These are phyloP conservation scores for Tetrapisispora iriomotensis DNA, from an alignment of 805 yeast species.

Conservation along the genomic window DNA sequence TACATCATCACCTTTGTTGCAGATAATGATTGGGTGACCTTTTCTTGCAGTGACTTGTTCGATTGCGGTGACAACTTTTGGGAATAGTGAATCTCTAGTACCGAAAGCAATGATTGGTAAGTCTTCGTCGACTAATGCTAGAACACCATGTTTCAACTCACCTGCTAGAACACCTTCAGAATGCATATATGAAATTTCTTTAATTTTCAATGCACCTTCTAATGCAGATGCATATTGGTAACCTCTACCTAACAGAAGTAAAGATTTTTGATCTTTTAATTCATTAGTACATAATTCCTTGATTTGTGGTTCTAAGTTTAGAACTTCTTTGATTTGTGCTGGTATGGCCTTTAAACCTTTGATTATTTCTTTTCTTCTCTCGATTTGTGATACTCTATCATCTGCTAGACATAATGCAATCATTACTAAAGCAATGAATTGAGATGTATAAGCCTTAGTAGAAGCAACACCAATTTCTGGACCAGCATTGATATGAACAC, in stretches of 20 bases:
- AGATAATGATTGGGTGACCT: slow-evolving; percentile 90
- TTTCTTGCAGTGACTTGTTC: slow-evolving; percentile 96
- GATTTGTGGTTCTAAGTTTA: slow-evolving; percentile 63
- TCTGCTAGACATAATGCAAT: slow-evolving; percentile 91
- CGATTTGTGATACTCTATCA: slow-evolving; percentile 67
- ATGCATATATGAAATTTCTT: slow-evolving; percentile 97
- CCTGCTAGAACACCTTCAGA: slow-evolving; percentile 99
- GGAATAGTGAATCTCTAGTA: slow-evolving; percentile 91
- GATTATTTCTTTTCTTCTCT: slow-evolving; percentile 77
- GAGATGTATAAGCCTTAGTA: slow-evolving; percentile 97
- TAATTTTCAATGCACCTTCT: slow-evolving; percentile 96
- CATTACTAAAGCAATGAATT: slow-evolving; percentile 94
- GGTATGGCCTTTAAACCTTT: slow-evolving; percentile 79
- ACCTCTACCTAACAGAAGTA: slow-evolving; percentile 91
- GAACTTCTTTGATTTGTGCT: slow-evolving; percentile 68
- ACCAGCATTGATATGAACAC: slow-evolving; percentile 98
- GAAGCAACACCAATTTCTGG: slow-evolving; percentile 99
- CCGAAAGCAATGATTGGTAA: slow-evolving; percentile 94
- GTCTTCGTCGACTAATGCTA: slow-evolving; percentile 89
- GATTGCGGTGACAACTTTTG: slow-evolving; percentile 89
- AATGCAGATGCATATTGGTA: slow-evolving; percentile 94
- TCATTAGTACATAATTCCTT: slow-evolving; percentile 62
- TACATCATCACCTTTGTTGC: slow-evolving; percentile 70
- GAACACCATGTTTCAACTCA: slow-evolving; percentile 95
- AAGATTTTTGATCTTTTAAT: slow-evolving; percentile 73